These are phyloP conservation scores for Chondrus crispus DNA, from an alignment of 23 red algal species.

Conservation along the genomic window DNA sequence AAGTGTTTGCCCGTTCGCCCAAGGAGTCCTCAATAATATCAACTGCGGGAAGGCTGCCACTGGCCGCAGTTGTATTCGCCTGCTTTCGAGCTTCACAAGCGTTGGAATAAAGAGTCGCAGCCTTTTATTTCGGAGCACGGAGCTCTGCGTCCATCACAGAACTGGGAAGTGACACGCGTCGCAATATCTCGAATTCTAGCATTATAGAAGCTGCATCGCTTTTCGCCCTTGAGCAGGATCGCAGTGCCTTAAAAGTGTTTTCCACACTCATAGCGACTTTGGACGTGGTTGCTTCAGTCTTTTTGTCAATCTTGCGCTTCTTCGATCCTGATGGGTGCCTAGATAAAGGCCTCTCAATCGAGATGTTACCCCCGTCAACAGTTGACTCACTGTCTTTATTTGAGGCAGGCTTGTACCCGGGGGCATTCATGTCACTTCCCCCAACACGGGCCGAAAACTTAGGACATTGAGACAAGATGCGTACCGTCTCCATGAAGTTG, in stretches of 20 bases:
- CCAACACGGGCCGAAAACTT: constrained; percentile 2
- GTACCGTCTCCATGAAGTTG: neutral
- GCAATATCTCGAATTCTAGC: constrained; percentile 1
- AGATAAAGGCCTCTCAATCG: neutral
- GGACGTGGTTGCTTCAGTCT: neutral
- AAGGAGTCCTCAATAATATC: too few species aligned
- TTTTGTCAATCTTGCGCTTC: neutral
- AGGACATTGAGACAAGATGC: neutral
- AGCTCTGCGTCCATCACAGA: neutral
- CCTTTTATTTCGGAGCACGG: neutral
- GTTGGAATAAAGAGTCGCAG: neutral
- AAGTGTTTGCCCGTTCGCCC: too few species aligned
- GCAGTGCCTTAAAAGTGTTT: neutral
- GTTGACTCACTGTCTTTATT: neutral
- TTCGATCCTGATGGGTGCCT: neutral
- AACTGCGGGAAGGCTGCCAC: too few species aligned
- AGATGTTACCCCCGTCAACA: neutral
- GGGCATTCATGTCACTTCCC: neutral
- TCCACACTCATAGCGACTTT: neutral
- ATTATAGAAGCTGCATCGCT: constrained; percentile 1
- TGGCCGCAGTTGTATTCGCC: too few species aligned
- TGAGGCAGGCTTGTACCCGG: neutral
- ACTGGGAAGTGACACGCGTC: neutral
- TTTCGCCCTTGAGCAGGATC: neutral
- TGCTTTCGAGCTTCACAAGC: too few species aligned